These are phyloP conservation scores for Wickerhamiella occidentalis DNA, from an alignment of 805 yeast species.

Conservation along the genomic window DNA sequence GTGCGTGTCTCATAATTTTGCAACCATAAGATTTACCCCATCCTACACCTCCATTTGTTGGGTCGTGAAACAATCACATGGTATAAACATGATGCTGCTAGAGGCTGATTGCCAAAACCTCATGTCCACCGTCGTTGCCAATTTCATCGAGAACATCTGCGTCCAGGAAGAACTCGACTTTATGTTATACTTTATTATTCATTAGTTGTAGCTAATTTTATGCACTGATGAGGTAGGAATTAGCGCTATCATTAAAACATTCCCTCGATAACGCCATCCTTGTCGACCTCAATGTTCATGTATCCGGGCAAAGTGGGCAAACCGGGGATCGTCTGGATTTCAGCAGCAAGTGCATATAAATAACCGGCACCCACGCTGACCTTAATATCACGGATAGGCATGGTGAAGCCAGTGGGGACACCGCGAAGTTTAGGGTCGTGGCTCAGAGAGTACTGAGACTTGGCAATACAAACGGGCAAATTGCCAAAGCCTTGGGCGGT, in stretches of 20 bases:
- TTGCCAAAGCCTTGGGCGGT: constrained; percentile 79
- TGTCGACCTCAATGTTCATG: constrained; percentile 90
- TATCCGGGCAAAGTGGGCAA: constrained; percentile 91
- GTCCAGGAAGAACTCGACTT: too few species aligned
- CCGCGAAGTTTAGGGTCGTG: constrained; percentile 91
- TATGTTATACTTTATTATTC: too few species aligned
- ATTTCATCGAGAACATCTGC: too few species aligned
- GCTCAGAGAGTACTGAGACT: constrained; percentile 91
- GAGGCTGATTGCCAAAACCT: too few species aligned
- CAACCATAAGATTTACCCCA: too few species aligned
- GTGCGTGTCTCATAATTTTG: too few species aligned
- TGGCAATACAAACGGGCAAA: constrained; percentile 92
- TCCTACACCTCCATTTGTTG: too few species aligned
- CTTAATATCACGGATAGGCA: constrained; percentile 89
- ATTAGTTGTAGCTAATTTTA: not conserved
- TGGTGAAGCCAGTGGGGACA: constrained; percentile 85
- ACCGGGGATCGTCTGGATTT: constrained; percentile 95
- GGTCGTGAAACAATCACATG: too few species aligned
- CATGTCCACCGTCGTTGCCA: too few species aligned
- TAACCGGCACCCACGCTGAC: constrained; percentile 96
- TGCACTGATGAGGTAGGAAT: too few species aligned
- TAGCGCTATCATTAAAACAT: constrained; percentile 41
- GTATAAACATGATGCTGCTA: too few species aligned
- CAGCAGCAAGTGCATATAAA: constrained; percentile 90
- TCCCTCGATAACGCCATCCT: constrained; percentile 90